Evolutionary conservation across 2,329 filamentous ascomycete genomes (phyloP), one percentile per base, ranked within the genome.

Genomic region (Sclerotinia spermophila): DNA sequence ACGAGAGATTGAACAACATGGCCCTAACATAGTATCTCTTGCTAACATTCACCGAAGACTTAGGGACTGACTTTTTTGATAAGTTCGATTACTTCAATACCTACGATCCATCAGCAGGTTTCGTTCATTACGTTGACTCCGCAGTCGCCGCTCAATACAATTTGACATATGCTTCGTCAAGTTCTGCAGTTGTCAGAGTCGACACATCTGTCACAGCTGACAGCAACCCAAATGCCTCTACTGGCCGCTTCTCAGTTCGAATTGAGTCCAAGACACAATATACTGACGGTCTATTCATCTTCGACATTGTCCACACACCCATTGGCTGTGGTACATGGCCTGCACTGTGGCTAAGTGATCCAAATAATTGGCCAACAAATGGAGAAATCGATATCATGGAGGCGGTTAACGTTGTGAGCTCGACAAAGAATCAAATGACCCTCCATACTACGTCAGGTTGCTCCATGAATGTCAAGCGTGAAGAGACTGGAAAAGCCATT

Each of bases 271-370:
- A 83, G 62, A 82, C 83, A 45, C 79, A 81, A 59, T 90, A 87
- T 78, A 82, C 73, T 38, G 82, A 84, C 72, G 87, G 84, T 10
- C 82, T 90, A 48, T 83, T 90, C 73, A 83, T 90, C 45, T 79
- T 87, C 61, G 87, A 90, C 75, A 80, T 89, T 24, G 81, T 79
- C 19, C 87, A 89, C 73, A 88, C 88, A 82, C 87, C 87, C 0
- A 88, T 2, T 85, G 80, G 81, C 59, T 86, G 84, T 71, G 85
- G 82, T 61, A 83, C 81, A 42, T 86, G 85, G 85, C 84, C 84
- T 2, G 79, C 90, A 0, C 83, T 92, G 17, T 92, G 90, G 90
- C 82, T 92, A 10, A 83, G 84, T 0, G 89, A 92, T 77, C 81
- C 83, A 0, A 79, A 78, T 74, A 84, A 89, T 80, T 79, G 89